A percentile compares a stretch with the other conserved stretches of the same genome.
These are phyloP conservation scores for Thielaviopsis musarum DNA, from an alignment of 2,329 filamentous ascomycete genomes.

Conservation along the genomic window DNA sequence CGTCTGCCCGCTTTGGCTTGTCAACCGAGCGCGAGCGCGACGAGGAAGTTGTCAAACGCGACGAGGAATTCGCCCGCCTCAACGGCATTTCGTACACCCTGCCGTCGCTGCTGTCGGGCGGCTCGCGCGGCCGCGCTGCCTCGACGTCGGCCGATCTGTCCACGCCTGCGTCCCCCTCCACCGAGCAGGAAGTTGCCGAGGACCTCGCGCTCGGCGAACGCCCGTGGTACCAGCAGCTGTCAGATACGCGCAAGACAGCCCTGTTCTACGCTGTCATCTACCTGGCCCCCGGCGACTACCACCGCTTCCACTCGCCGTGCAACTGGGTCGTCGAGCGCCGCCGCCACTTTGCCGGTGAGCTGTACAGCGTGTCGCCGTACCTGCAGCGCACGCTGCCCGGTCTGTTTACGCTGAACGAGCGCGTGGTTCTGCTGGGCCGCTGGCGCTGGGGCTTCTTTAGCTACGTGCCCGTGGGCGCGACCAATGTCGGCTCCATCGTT, in stretches of 20 bases:
- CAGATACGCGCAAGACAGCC: constrained; percentile 35
- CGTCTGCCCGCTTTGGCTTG: constrained; percentile 12
- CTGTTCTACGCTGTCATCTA: constrained; percentile 94
- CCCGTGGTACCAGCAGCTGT: constrained; percentile 55
- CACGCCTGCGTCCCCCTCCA: constrained; percentile 56
- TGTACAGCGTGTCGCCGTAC: constrained; percentile 90
- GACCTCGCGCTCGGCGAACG: constrained; percentile 59
- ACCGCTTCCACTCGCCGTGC: constrained; percentile 90
- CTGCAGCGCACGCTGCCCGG: constrained; percentile 83
- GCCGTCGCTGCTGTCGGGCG: constrained; percentile 72
- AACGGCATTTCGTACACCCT: constrained; percentile 95
- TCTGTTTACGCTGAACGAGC: constrained; percentile 91
- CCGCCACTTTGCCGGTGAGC: constrained; percentile 92
- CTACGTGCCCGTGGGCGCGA: constrained; percentile 88
- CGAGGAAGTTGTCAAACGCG: constrained; percentile 54
- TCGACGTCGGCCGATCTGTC: constrained; percentile 47
- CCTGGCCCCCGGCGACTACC: constrained; percentile 85
- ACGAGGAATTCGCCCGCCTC: constrained; percentile 84
- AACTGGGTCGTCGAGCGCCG: constrained; percentile 90
- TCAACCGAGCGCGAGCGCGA: constrained; percentile 27
- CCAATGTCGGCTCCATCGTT: constrained; percentile 91
- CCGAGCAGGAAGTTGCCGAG: constrained; percentile 45
- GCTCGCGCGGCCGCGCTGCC: constrained; percentile 23
- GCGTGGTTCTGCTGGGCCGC: constrained; percentile 78
- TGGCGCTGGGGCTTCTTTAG: constrained; percentile 98